Evolutionary conservation across 805 yeast genomes (phyloP).

Genomic region (Yarrowia alimentaria): DNA sequence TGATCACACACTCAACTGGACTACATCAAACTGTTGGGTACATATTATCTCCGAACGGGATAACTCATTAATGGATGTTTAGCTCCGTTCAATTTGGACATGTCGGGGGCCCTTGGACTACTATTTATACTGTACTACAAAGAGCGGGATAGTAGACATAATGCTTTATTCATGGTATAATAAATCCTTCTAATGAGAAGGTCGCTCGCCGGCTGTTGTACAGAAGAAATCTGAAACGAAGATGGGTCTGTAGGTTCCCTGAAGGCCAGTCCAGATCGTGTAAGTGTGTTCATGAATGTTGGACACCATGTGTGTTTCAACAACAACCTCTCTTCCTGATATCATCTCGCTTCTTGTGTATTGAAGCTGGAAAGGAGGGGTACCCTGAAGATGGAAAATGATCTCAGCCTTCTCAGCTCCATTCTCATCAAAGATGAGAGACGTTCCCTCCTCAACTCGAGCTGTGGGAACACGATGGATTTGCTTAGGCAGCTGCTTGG

Average conservation of each 20-base stretch:
- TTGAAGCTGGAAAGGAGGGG: slow-evolving; percentile 85
- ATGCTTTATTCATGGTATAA: no score
- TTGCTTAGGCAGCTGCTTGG: slow-evolving; percentile 40
- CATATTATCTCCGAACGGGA: no score
- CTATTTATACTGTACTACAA: no score
- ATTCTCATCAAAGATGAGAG: slow-evolving; percentile 75
- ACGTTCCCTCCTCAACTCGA: slow-evolving; percentile 76
- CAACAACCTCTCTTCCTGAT: slow-evolving; percentile 45
- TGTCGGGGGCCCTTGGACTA: no score
- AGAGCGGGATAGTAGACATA: no score
- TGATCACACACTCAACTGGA: no score
- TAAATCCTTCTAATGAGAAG: slow-evolving; percentile 11
- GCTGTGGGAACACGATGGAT: slow-evolving; percentile 73
- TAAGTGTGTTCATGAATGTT: slow-evolving; percentile 70
- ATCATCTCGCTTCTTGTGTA: slow-evolving; percentile 70
- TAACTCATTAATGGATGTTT: no score
- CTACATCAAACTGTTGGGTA: no score
- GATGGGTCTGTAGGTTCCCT: slow-evolving; percentile 92
- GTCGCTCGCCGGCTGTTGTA: slow-evolving; percentile 32
- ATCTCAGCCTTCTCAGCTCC: slow-evolving; percentile 94
- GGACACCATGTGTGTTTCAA: slow-evolving; percentile 55
- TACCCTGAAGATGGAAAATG: slow-evolving; percentile 75
- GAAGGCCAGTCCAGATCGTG: slow-evolving; percentile 72
- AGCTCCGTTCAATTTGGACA: no score
- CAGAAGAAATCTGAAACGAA: slow-evolving; percentile 87